These are phyloP conservation scores for Colletotrichum limetticola DNA, from an alignment of 2,329 filamentous ascomycete species.

Conservation along the genomic window DNA sequence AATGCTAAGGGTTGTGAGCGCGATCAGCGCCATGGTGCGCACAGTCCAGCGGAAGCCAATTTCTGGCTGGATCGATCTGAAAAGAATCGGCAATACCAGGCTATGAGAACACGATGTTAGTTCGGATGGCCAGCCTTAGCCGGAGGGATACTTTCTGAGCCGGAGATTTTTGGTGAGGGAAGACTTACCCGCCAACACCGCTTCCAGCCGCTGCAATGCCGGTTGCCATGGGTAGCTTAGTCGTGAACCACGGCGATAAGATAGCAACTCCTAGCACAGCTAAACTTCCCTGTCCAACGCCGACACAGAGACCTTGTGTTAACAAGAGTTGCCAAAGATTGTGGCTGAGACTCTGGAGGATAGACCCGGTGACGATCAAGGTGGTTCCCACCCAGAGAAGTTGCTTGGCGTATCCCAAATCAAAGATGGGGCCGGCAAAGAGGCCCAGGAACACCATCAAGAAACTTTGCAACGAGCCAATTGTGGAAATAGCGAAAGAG, in stretches of 20 bases:
- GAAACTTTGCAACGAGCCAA: constrained; percentile 59
- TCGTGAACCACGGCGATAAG: constrained; percentile 47
- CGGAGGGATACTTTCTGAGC: constrained; percentile 58
- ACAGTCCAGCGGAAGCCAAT: constrained; percentile 30
- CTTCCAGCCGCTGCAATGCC: constrained; percentile 47
- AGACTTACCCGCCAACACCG: constrained; percentile 40
- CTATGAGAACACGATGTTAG: constrained; percentile 66
- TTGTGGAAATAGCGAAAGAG: constrained; percentile 50
- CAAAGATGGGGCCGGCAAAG: constrained; percentile 57
- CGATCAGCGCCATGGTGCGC: constrained; percentile 22
- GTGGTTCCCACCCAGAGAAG: constrained; percentile 53
- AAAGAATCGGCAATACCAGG: constrained; percentile 41
- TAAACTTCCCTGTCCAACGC: constrained; percentile 54
- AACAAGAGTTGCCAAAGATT: constrained; percentile 62
- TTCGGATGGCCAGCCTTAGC: constrained; percentile 65
- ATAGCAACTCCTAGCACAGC: constrained; percentile 50
- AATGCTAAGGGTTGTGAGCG: constrained; percentile 12
- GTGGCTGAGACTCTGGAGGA: constrained; percentile 54
- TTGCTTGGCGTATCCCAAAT: constrained; percentile 55
- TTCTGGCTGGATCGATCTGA: constrained; percentile 5
- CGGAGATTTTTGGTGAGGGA: constrained; percentile 40
- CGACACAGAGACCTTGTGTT: constrained; percentile 56
- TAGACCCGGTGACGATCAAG: constrained; percentile 57
- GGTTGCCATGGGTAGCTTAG: constrained; percentile 42
- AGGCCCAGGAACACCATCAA: constrained; percentile 55